Percentiles rank a stretch among this genome's conserved stretches.
Conservation (phyloP, 306 rosid species). For the Vigna unguiculata region DNA sequence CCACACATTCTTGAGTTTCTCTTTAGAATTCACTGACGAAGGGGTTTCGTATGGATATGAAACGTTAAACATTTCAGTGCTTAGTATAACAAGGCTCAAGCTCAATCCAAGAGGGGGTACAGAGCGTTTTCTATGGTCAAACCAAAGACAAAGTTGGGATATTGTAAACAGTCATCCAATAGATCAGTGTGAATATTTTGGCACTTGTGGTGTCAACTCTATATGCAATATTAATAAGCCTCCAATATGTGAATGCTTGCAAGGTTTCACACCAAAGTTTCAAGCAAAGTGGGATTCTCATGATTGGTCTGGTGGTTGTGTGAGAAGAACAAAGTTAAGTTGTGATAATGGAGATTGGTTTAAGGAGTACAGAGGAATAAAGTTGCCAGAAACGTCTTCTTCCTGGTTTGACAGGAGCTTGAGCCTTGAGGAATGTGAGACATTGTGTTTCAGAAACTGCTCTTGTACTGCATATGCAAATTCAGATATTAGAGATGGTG, state of each 20-base stretch:
- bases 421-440: constrained; percentile 35
- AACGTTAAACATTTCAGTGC: neutral
- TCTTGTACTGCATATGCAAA: constrained; percentile 34
- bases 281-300: constrained; percentile 23
- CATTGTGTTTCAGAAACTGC: constrained; percentile 32
- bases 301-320: constrained; percentile 38
- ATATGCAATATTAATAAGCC: neutral
- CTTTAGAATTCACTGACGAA: neutral
- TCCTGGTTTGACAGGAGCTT: constrained; percentile 11
- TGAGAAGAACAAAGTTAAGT: neutral
- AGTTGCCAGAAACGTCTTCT: constrained; percentile 34
- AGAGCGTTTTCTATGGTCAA: neutral
- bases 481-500: neutral
- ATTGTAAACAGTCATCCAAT: neutral
- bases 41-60: neutral
- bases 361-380: constrained; percentile 11
- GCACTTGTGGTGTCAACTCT: constrained; percentile 19
- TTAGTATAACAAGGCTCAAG: neutral
- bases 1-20: neutral
- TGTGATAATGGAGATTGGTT: neutral
- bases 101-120: neutral
- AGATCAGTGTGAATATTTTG: constrained; percentile 14
- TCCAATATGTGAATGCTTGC: constrained; percentile 32
- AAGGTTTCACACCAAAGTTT: constrained; percentile 34
- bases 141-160: neutral